Evolutionary conservation across 73 alveolate genomes (phyloP).

Genomic region (Tetrahymena malaccensis): DNA sequence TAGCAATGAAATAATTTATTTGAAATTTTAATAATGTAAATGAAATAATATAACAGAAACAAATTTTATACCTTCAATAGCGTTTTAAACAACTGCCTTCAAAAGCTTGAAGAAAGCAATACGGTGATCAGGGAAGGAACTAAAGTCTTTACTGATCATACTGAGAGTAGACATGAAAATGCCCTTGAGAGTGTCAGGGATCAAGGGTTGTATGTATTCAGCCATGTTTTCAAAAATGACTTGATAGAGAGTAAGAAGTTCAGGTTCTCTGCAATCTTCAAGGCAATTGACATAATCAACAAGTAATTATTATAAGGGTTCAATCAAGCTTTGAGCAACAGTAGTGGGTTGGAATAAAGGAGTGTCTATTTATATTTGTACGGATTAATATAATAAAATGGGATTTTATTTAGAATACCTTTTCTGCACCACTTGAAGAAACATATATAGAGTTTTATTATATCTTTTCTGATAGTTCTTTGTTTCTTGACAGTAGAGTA

Average conservation of each 20-base stretch:
- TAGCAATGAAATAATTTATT: too few species aligned
- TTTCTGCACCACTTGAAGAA: constrained; percentile 33
- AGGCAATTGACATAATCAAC: constrained; percentile 72
- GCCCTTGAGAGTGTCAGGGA: constrained; percentile 63
- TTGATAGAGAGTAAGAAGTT: constrained; percentile 79
- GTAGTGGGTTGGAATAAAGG: constrained; percentile 14
- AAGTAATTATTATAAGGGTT: constrained; percentile 57
- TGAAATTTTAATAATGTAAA: too few species aligned
- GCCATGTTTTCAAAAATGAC: constrained; percentile 70
- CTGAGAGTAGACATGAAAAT: constrained; percentile 73
- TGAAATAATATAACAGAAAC: too few species aligned
- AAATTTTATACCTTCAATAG: not conserved
- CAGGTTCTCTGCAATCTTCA: constrained; percentile 92
- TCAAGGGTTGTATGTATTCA: constrained; percentile 53
- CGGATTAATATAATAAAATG: constrained; percentile 5
- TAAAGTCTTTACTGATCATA: constrained; percentile 78
- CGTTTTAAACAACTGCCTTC: constrained; percentile 57
- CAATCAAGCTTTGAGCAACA: constrained; percentile 3
- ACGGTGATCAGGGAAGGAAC: constrained; percentile 92
- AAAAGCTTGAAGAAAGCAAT: constrained; percentile 78
- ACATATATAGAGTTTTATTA: constrained; percentile 54
- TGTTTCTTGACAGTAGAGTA: constrained; percentile 45
- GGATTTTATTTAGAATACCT: constrained; percentile 10
- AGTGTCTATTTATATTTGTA: constrained; percentile 48
- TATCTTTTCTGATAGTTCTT: constrained; percentile 68